Evolutionary conservation across 1,284 basidiomycete genomes (phyloP).

Genomic region (Spongiforma sp.): DNA sequence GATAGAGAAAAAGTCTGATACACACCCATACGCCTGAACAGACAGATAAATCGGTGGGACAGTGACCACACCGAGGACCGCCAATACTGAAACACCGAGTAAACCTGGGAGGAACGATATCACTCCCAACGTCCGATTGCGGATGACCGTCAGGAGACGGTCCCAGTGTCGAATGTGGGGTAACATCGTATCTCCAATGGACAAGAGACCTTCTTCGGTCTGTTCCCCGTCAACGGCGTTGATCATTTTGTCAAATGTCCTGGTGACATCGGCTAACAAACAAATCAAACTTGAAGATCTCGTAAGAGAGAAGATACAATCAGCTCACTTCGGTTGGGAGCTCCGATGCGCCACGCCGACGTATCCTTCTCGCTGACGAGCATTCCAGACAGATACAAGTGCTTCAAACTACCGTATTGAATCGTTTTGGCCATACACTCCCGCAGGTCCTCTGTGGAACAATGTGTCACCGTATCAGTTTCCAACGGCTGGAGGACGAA

Average conservation of each 20-base stretch:
- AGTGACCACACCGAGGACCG: too few relatives aligned
- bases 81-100: conserved; percentile 25
- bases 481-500: too few relatives aligned
- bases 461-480: neutral
- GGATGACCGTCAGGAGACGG: conserved; percentile 15
- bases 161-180: conserved; percentile 31
- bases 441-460: conserved; percentile 21
- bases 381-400: conserved; percentile 20
- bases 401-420: conserved; percentile 24
- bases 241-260: conserved; percentile 30
- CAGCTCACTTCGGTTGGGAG: conserved; percentile 24
- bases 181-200: conserved; percentile 17
- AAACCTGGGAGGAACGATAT: conserved; percentile 13
- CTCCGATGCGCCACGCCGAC: conserved; percentile 15
- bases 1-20: neutral
- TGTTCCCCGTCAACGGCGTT: conserved; percentile 24
- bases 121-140: neutral
- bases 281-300: neutral
- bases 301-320: neutral
- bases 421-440: neutral
- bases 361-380: conserved; percentile 27
- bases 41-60: conserved; percentile 19
- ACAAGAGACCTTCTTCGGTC: conserved; percentile 26
- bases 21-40: conserved; percentile 15
- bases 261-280: conserved; percentile 23